These are phyloP conservation scores for Pichia sp. DNA, from an alignment of 1,139 yeast species.

Conservation along the genomic window DNA sequence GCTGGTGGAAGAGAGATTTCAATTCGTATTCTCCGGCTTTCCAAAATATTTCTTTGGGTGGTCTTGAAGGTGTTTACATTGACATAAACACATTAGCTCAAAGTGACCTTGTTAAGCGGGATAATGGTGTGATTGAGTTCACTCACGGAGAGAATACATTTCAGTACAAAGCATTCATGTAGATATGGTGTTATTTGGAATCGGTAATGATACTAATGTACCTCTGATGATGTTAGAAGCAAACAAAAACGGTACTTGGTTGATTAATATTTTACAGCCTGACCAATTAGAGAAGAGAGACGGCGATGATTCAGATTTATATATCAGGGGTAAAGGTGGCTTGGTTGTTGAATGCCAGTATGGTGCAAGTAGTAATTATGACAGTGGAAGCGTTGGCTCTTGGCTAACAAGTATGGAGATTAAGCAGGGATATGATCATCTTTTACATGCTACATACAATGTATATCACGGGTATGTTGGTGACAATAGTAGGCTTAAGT, in stretches of 20 bases:
- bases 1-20: background rate
- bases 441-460: background rate
- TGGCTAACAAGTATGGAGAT: background rate
- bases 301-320: background rate
- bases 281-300: background rate
- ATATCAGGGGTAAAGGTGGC: background rate
- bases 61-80: background rate
- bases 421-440: background rate
- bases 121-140: background rate
- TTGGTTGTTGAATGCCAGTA: background rate
- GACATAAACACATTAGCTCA: background rate
- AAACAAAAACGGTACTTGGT: background rate
- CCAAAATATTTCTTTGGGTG: background rate
- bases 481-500: background rate
- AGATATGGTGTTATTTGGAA: background rate
- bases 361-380: background rate
- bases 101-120: background rate
- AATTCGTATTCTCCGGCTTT: background rate
- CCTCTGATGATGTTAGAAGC: background rate
- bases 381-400: background rate
- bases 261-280: background rate
- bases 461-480: background rate
- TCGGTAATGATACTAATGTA: background rate
- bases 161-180: background rate
- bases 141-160: background rate